Evolutionary conservation across 495 filamentous ascomycete species (phyloP).

Genomic region (Daldinia bambusicola): DNA sequence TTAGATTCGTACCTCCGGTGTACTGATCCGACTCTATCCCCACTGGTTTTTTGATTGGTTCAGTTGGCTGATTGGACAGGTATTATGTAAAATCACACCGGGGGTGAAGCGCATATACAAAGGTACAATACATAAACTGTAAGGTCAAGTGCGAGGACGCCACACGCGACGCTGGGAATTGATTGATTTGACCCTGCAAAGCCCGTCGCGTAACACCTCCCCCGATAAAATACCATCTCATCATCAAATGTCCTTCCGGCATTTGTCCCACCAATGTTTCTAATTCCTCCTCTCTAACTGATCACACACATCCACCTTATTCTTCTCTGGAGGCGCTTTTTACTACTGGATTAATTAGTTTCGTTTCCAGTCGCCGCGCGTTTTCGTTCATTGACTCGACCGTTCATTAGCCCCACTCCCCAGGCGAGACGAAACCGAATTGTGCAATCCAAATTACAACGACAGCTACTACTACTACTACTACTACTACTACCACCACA

Average conservation of each 20-base stretch:
- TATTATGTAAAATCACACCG: not conserved
- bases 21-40: not conserved
- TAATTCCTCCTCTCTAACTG: constrained; percentile 5
- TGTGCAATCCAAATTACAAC: not conserved
- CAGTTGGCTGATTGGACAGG: not conserved
- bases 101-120: constrained; percentile 6
- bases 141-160: constrained; percentile 15
- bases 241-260: constrained; percentile 27
- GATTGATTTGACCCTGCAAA: constrained; percentile 38
- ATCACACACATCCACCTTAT: not conserved
- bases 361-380: constrained; percentile 19
- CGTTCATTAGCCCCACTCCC: constrained; percentile 25
- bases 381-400: constrained; percentile 12
- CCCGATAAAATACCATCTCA: constrained; percentile 41
- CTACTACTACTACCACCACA: not conserved
- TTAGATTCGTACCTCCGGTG: not conserved
- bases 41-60: not conserved
- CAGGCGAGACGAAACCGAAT: constrained; percentile 9
- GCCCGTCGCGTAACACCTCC: constrained; percentile 42
- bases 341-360: constrained; percentile 19
- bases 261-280: constrained; percentile 40
- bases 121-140: not conserved
- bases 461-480: not conserved
- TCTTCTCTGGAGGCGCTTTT: not conserved
- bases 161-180: constrained; percentile 43